These are phyloP conservation scores for Colletotrichum chrysophilum DNA, from an alignment of 2,329 filamentous ascomycete species.

Conservation along the genomic window DNA sequence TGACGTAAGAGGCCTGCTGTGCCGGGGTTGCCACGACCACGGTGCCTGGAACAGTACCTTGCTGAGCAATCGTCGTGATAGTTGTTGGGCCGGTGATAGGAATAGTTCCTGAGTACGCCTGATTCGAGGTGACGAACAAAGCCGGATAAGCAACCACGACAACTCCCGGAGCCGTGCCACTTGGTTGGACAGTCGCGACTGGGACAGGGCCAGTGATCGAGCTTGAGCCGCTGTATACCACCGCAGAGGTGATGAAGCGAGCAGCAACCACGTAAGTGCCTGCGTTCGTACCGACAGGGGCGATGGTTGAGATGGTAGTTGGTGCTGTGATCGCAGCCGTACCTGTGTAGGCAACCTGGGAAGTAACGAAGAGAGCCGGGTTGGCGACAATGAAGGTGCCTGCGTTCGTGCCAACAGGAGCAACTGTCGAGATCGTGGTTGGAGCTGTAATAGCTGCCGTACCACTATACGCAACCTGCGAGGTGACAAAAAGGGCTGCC, in stretches of 20 bases:
- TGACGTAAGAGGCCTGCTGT: neutral
- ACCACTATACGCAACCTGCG: neutral
- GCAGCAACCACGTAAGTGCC: conserved; percentile 9
- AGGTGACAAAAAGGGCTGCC: neutral
- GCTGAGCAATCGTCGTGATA: neutral
- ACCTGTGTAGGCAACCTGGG: neutral
- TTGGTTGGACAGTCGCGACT: conserved; percentile 2
- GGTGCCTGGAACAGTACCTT: conserved; percentile 4
- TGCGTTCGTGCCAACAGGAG: neutral
- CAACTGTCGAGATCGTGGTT: conserved; percentile 1
- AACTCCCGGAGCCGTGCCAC: conserved; percentile 4
- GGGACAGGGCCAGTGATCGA: neutral
- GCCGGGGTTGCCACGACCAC: neutral
- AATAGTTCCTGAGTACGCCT: neutral
- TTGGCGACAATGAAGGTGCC: conserved; percentile 14
- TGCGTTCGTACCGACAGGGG: neutral
- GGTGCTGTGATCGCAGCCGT: conserved; percentile 4
- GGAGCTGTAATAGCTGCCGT: neutral
- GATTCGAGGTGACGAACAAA: conserved; percentile 6
- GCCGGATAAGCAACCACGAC: conserved; percentile 7
- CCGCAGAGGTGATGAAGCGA: neutral
- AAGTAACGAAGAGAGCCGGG: neutral
- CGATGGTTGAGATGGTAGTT: neutral
- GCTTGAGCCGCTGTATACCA: neutral
- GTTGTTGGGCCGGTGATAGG: neutral